Percentiles rank a stretch among this genome's conserved stretches.
These are phyloP conservation scores for Xylariaceae sp. DNA, from an alignment of 2,329 filamentous ascomycete genomes.

Conservation along the genomic window DNA sequence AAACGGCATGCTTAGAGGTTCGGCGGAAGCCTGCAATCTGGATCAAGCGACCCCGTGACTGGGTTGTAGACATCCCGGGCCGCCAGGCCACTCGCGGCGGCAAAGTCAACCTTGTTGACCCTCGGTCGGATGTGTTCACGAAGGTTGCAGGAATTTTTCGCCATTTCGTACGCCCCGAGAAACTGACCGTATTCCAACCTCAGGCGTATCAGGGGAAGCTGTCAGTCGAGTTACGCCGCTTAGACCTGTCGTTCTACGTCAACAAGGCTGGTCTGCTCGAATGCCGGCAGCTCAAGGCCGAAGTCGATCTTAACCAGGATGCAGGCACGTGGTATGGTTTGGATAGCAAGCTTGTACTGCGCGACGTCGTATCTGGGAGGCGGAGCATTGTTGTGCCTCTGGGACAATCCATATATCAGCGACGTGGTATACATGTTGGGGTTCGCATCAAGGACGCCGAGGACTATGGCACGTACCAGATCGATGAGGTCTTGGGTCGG, in stretches of 20 bases:
- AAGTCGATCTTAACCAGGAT: constrained; percentile 58
- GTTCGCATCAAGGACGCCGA: constrained; percentile 37
- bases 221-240: constrained; percentile 47
- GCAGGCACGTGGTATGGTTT: constrained; percentile 60
- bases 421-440: constrained; percentile 40
- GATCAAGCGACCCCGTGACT: constrained; percentile 28
- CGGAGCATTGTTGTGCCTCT: constrained; percentile 56
- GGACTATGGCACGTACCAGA: constrained; percentile 48
- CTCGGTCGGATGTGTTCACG: constrained; percentile 40
- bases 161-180: constrained; percentile 44
- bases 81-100: constrained; percentile 20
- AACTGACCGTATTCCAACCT: constrained; percentile 50
- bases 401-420: constrained; percentile 33
- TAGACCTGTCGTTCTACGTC: constrained; percentile 55
- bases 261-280: constrained; percentile 41
- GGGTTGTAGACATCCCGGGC: constrained; percentile 33
- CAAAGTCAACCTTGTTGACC: constrained; percentile 44
- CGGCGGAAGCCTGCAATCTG: constrained; percentile 40
- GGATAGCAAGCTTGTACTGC: constrained; percentile 55
- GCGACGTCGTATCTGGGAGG: constrained; percentile 38
- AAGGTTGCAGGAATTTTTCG: constrained; percentile 44
- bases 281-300: constrained; percentile 47
- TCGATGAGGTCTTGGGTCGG: constrained; percentile 53
- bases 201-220: constrained; percentile 24
- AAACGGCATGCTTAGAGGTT: constrained; percentile 45